Conservation (phyloP, 2,329 filamentous ascomycete species). For the Trichoderma atrobrunneum region DNA sequence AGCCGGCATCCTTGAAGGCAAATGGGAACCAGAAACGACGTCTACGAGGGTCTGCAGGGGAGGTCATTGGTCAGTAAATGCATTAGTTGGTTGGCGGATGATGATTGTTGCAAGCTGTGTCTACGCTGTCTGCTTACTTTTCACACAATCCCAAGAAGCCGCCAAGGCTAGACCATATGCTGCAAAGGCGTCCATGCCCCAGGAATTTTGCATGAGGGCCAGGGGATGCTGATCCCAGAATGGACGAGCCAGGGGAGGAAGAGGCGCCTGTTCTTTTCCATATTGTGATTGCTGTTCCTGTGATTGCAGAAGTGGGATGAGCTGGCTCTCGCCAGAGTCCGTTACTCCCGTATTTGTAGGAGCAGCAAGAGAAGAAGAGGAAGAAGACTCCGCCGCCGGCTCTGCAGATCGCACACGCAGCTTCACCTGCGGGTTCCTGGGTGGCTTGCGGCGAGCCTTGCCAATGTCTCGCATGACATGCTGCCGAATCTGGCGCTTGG, state of each 20-base stretch:
- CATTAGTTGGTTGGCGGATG: not conserved
- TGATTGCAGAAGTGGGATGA: not conserved
- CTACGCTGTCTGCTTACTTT: not conserved
- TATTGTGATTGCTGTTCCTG: not conserved
- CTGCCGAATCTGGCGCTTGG: constrained; percentile 12
- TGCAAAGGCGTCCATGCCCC: constrained; percentile 16
- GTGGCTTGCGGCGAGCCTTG: constrained; percentile 17
- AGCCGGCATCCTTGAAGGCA: not conserved
- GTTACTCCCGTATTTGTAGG: not conserved
- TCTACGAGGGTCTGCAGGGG: not conserved
- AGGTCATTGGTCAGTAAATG: not conserved
- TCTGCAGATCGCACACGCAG: not conserved
- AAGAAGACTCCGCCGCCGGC: not conserved
- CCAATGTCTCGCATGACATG: constrained; percentile 19
- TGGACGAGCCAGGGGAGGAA: not conserved
- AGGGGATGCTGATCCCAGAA: constrained; percentile 16
- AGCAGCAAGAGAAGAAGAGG: not conserved
- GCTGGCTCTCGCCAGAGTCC: not conserved
- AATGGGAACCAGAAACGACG: constrained; percentile 13
- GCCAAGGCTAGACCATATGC: constrained; percentile 9
- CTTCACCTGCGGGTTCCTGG: constrained; percentile 11
- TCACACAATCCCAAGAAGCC: not conserved
- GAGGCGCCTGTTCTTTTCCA: not conserved
- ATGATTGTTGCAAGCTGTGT: not conserved
- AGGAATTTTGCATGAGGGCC: not conserved